A percentile compares a stretch with the other conserved stretches of the same genome.
phyloP scores from a whole-genome alignment of 148 eudicot genomes.

The Rheum nobile region DNA sequence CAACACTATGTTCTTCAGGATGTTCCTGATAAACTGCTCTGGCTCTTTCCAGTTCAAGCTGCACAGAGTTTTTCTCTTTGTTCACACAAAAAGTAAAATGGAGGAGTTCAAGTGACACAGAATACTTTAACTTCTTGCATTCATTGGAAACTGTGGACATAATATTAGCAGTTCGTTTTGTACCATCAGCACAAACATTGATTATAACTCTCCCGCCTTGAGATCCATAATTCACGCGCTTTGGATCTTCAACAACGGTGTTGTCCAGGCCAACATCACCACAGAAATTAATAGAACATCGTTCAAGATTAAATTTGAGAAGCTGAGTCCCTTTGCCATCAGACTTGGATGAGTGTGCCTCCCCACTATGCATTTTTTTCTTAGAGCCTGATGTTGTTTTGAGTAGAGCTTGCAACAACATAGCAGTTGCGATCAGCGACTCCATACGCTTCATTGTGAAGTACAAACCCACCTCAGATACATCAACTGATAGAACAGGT shows the following conservation, averaged over 20 bases:
- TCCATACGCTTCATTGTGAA: conserved; percentile 77
- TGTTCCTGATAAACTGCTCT: conserved; percentile 70
- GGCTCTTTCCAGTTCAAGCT: conserved; percentile 92
- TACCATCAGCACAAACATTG: conserved; percentile 65
- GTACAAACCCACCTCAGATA: conserved; percentile 70
- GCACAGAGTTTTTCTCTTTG: conserved; percentile 78
- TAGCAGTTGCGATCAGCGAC: conserved; percentile 53
- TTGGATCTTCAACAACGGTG: conserved; percentile 64
- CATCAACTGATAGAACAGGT: conserved; percentile 60
- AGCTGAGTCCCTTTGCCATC: conserved; percentile 78
- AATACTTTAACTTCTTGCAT: conserved; percentile 54
- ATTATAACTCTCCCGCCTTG: conserved; percentile 88
- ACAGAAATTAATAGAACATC: conserved; percentile 62
- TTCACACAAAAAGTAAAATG: conserved; percentile 67
- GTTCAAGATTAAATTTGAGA: conserved; percentile 58
- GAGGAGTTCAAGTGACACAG: conserved; percentile 68
- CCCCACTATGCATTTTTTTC: conserved; percentile 36
- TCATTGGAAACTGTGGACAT: conserved; percentile 48
- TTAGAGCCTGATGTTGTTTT: conserved; percentile 45
- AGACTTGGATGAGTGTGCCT: conserved; percentile 41
- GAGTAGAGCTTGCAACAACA: conserved; percentile 46
- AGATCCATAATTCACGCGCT: conserved; percentile 93
- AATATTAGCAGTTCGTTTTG: conserved; percentile 58
- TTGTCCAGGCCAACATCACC: conserved; percentile 83
- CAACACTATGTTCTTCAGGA: conserved; percentile 37